A percentile compares a stretch with the other conserved stretches of the same genome.
Evolutionary conservation across 495 filamentous ascomycete genomes (phyloP).

Genomic region (Penicillium taxi): DNA sequence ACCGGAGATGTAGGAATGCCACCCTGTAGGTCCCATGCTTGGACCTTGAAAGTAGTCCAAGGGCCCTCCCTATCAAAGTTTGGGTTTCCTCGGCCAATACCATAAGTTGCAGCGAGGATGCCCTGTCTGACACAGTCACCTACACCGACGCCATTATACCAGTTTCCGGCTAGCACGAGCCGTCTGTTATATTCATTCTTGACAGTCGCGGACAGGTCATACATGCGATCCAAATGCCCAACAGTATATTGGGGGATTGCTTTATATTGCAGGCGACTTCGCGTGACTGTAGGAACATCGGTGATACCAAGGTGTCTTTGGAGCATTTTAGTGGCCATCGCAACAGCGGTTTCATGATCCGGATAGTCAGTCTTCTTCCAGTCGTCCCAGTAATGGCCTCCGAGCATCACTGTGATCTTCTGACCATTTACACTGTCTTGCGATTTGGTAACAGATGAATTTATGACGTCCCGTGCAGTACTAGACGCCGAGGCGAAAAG

Average conservation of each 20-base stretch:
- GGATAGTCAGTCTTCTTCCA: constrained; percentile 47
- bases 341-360: constrained; percentile 51
- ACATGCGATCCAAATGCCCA: constrained; percentile 62
- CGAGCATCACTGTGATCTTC: constrained; percentile 91
- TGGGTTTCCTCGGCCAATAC: constrained; percentile 16
- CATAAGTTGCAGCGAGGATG: constrained; percentile 28
- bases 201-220: constrained; percentile 47
- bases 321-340: constrained; percentile 61
- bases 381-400: constrained; percentile 84
- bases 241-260: constrained; percentile 88
- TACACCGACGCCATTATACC: constrained; percentile 58
- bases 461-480: neutral
- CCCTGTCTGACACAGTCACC: constrained; percentile 54
- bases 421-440: constrained; percentile 57
- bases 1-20: constrained; percentile 29
- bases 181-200: constrained; percentile 49
- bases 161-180: constrained; percentile 70
- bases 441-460: constrained; percentile 9
- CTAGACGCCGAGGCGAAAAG: constrained; percentile 77
- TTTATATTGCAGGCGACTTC: constrained; percentile 57
- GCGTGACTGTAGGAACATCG: constrained; percentile 46
- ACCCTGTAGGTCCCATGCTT: constrained; percentile 27
- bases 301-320: constrained; percentile 65
- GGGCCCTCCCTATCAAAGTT: constrained; percentile 6
- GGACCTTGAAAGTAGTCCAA: constrained; percentile 14